Percentiles rank a stretch among this genome's conserved stretches.
Evolutionary conservation across 2,329 filamentous ascomycete species (phyloP).

Genomic region (Proliferodiscus dingleyae): DNA sequence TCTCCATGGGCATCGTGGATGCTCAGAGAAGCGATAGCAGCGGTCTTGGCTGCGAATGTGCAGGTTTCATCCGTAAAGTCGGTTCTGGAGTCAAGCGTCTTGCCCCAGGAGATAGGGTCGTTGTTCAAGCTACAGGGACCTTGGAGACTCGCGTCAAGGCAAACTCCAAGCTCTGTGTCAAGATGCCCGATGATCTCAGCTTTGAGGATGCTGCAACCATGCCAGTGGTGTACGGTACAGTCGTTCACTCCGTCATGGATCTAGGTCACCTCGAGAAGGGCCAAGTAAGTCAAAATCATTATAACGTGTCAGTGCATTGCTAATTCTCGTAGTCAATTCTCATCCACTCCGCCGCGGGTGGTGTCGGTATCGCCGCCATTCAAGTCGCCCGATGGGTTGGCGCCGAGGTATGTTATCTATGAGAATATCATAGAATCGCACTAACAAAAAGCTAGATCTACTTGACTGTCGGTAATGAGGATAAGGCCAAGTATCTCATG

Average conservation of each 20-base stretch:
- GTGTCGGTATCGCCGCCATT: constrained; percentile 31
- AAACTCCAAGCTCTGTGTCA: constrained; percentile 17
- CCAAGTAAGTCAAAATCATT: constrained; percentile 17
- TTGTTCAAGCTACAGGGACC: constrained; percentile 3
- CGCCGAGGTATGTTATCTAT: constrained; percentile 22
- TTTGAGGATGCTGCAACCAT: constrained; percentile 16
- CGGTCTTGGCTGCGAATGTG: constrained; percentile 21
- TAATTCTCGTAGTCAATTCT: constrained; percentile 18
- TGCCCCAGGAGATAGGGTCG: constrained; percentile 23
- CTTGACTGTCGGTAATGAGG: constrained; percentile 15
- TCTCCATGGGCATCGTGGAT: constrained; percentile 18
- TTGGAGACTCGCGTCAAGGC: not conserved
- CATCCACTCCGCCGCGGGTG: constrained; percentile 29
- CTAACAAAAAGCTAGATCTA: constrained; percentile 15
- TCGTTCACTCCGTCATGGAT: constrained; percentile 14
- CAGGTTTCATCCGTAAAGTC: constrained; percentile 23
- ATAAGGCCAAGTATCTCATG: constrained; percentile 8
- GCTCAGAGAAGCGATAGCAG: constrained; percentile 6
- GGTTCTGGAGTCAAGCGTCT: constrained; percentile 21
- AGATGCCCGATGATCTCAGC: constrained; percentile 15
- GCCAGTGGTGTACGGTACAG: constrained; percentile 16
- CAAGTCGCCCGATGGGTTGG: constrained; percentile 26
- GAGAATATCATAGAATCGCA: constrained; percentile 14
- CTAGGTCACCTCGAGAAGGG: constrained; percentile 11
- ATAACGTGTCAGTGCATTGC: not conserved